Conservation (phyloP, 2,329 filamentous ascomycete species). For the Colletotrichum acutatum region DNA sequence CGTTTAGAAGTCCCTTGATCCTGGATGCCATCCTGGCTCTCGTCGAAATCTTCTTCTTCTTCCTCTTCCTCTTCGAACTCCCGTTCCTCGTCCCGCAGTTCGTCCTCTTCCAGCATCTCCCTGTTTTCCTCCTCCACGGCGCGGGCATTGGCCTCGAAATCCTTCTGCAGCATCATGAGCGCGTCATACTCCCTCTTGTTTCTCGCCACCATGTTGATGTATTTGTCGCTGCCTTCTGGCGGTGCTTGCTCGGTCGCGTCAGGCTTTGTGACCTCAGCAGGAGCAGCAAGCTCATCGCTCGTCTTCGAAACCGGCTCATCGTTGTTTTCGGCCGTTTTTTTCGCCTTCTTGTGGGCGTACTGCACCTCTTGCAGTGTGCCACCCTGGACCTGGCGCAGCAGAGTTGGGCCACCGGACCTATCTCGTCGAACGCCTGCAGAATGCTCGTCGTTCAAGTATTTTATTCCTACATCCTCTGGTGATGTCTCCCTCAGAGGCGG, state of each 20-base stretch:
- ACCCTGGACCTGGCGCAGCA: slow-evolving; percentile 66
- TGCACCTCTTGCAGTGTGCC: slow-evolving; percentile 73
- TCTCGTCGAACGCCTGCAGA: not conserved
- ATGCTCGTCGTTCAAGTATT: slow-evolving; percentile 39
- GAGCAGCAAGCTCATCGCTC: not conserved
- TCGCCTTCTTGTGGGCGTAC: slow-evolving; percentile 44
- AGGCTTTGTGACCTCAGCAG: slow-evolving; percentile 40
- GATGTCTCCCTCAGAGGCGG: slow-evolving; percentile 72
- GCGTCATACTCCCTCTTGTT: slow-evolving; percentile 66
- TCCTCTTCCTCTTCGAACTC: slow-evolving; percentile 42
- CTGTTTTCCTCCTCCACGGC: slow-evolving; percentile 45
- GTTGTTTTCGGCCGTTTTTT: not conserved
- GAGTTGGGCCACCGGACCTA: slow-evolving; percentile 40
- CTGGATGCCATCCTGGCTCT: slow-evolving; percentile 38
- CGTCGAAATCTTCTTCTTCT: slow-evolving; percentile 47
- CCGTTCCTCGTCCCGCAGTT: slow-evolving; percentile 50
- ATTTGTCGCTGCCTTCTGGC: slow-evolving; percentile 52
- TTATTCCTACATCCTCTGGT: slow-evolving; percentile 68
- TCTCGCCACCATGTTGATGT: slow-evolving; percentile 60
- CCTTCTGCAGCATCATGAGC: slow-evolving; percentile 66
- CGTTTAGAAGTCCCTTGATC: slow-evolving; percentile 32
- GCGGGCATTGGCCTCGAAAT: slow-evolving; percentile 58
- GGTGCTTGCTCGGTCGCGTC: slow-evolving; percentile 52
- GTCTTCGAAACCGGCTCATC: not conserved
- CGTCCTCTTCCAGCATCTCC: slow-evolving; percentile 48